Conservation (phyloP, 192 early-diverging fungal genomes). For the Allomyces macrogynus region DNA sequence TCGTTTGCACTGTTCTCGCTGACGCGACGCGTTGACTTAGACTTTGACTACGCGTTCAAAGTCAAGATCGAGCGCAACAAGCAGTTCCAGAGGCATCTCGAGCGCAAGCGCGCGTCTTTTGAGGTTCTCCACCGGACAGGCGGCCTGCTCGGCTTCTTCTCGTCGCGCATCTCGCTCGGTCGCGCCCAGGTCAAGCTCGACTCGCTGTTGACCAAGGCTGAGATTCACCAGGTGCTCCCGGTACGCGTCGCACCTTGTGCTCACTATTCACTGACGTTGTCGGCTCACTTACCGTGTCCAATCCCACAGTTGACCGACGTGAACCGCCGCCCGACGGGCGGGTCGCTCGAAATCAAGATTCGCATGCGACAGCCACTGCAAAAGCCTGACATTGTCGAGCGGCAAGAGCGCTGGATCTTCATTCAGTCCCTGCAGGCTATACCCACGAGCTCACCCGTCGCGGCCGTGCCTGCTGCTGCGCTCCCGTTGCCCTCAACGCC, state of each 20-base stretch:
- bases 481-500: not conserved
- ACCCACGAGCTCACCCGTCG: not conserved
- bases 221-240: constrained; percentile 41
- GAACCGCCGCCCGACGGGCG: constrained; percentile 41
- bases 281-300: not conserved
- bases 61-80: constrained; percentile 40
- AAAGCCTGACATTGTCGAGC: constrained; percentile 31
- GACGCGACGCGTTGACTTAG: constrained; percentile 7
- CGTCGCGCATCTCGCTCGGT: constrained; percentile 33
- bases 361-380: constrained; percentile 35
- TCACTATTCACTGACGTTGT: not conserved
- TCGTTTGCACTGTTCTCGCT: too few relatives aligned
- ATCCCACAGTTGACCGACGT: constrained; percentile 32
- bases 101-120: constrained; percentile 44
- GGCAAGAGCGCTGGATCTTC: constrained; percentile 42
- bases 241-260: constrained; percentile 17
- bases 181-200: constrained; percentile 32
- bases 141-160: constrained; percentile 24
- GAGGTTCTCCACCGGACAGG: constrained; percentile 43
- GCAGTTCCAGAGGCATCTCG: constrained; percentile 37
- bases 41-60: constrained; percentile 26
- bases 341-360: constrained; percentile 41
- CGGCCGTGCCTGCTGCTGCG: not conserved
- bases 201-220: constrained; percentile 33
- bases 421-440: constrained; percentile 13